Percentiles rank a stretch among this genome's conserved stretches.
phyloP scores from a whole-genome alignment of 495 filamentous ascomycete genomes.

The Xylaria intraflava region DNA sequence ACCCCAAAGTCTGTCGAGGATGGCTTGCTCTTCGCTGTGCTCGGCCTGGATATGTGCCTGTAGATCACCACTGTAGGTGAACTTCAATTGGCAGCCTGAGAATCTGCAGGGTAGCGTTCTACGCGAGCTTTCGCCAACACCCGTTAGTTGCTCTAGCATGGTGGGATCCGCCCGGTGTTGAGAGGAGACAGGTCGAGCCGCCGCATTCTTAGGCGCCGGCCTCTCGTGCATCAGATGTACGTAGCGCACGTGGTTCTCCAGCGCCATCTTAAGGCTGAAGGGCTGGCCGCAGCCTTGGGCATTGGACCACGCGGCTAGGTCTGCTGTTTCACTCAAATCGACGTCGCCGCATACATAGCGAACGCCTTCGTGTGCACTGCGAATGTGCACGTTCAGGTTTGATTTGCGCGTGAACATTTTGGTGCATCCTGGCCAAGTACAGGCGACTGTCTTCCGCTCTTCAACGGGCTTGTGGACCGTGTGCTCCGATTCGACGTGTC shows the following conservation, averaged over 20 bases:
- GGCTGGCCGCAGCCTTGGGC: conserved; percentile 60
- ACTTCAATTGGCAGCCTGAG: conserved; percentile 50
- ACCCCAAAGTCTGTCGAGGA: conserved; percentile 18
- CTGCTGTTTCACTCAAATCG: conserved; percentile 51
- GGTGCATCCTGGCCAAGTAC: conserved; percentile 57
- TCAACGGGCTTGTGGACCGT: conserved; percentile 49
- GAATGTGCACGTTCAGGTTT: conserved; percentile 73
- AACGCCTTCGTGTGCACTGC: conserved; percentile 62
- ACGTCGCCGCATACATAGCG: conserved; percentile 67
- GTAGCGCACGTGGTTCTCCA: conserved; percentile 76
- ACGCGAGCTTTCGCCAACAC: conserved; percentile 50
- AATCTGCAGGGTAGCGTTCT: conserved; percentile 52
- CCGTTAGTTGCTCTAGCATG: conserved; percentile 47
- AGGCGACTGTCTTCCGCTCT: conserved; percentile 56
- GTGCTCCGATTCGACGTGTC: conserved; percentile 66
- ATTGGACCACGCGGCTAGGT: conserved; percentile 57
- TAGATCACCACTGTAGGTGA: conserved; percentile 61
- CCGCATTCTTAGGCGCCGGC: conserved; percentile 31
- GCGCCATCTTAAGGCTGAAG: conserved; percentile 62
- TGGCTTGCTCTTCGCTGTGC: conserved; percentile 19
- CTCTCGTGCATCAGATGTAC: conserved; percentile 58
- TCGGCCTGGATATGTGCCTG: conserved; percentile 53
- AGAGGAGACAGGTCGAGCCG: conserved; percentile 16
- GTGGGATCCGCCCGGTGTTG: conserved; percentile 26
- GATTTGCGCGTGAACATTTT: conserved; percentile 69